Evolutionary conservation across 2,329 filamentous ascomycete species (phyloP), one percentile per base, ranked within the genome.

Genomic region (Colletotrichum destructivum): DNA sequence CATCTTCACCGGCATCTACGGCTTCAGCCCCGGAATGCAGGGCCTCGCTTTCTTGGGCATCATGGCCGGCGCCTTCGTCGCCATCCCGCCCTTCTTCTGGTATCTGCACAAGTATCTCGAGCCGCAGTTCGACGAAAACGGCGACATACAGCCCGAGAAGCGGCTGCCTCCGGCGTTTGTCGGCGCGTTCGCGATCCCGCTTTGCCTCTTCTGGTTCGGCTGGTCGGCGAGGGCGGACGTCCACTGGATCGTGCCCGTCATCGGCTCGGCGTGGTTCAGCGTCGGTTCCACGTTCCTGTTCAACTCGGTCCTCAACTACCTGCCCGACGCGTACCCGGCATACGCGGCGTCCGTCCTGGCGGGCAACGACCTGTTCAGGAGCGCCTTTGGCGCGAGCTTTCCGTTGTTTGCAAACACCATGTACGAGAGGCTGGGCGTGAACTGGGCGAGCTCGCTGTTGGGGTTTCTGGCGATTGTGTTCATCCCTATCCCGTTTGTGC

Each of bases 181-280:
- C 35, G 92, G 92, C 26, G 90, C 87, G 0, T 82, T 91, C 62
- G 81, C 93, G 4, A 91, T 94, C 23, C 90, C 91, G 8, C 83
- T 91, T 71, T 90, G 90, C 12, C 79, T 94, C 0, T 93, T 94
- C 78, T 89, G 91, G 75, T 93, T 93, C 79, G 91, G 87, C 6
- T 93, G 91, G 90, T 92, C 91, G 11, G 90, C 90, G 11, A 91
- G 88, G 78, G 77, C 86, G 23, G 84, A 79, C 70, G 87, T 93
- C 68, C 87, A 90, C 81, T 91, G 86, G 85, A 87, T 89, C 70
- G 84, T 86, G 38, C 87, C 88, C 13, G 87, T 89, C 67, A 87
- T 90, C 77, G 88, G 86, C 26, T 88, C 85, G 66, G 81, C 77
- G 6, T 81, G 89, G 68, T 90, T 90, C 78, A 88, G 87, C 47